Evolutionary conservation across 306 rosid genomes (phyloP).

Genomic region (Dryas drummondii): DNA sequence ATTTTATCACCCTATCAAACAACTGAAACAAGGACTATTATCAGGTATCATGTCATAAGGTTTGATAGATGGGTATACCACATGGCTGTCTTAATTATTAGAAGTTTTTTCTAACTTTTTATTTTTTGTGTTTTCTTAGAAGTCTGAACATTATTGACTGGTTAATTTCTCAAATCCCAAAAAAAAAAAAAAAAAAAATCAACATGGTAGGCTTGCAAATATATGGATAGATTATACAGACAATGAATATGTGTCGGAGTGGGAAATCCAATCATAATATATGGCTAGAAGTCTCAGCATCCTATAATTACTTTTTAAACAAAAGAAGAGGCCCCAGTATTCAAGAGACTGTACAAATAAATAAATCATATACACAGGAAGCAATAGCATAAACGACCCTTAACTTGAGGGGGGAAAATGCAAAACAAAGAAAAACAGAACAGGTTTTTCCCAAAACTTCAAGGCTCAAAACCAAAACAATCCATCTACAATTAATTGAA

Average conservation of each 20-base stretch:
- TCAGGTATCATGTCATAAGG: background rate
- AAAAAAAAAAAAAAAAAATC: no score
- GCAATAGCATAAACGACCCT: conserved; percentile 4
- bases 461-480: conserved; percentile 18
- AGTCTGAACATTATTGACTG: background rate
- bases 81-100: background rate
- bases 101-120: background rate
- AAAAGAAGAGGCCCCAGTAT: background rate
- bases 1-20: background rate
- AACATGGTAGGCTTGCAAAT: background rate
- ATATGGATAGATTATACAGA: background rate
- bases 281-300: background rate
- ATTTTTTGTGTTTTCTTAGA: no score
- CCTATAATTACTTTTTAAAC: background rate
- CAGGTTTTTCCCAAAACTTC: conserved; percentile 4
- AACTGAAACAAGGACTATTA: background rate
- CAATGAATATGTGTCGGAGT: background rate
- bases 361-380: background rate
- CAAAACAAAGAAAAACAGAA: background rate
- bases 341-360: background rate
- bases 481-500: conserved; percentile 17
- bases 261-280: background rate
- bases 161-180: background rate
- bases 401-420: background rate
- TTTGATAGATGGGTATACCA: background rate